Percentiles rank a stretch among this genome's conserved stretches.
These are phyloP conservation scores for Sextonia rubra DNA, from an alignment of 164 flowering plant species.

Conservation along the genomic window DNA sequence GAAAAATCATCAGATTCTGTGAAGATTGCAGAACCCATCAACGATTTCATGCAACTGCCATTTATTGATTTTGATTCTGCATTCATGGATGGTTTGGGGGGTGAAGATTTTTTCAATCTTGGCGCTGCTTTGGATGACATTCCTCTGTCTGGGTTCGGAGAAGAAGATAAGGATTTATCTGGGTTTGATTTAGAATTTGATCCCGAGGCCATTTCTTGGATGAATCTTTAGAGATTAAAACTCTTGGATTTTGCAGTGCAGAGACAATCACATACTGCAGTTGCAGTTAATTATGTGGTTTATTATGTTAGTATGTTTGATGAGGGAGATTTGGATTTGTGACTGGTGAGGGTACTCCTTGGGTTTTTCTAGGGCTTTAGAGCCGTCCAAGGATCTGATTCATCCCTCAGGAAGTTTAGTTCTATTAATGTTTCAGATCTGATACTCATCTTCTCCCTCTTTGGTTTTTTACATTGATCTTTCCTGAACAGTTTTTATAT, in stretches of 20 bases:
- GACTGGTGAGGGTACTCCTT: neutral
- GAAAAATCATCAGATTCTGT: neutral
- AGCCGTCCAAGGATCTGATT: slow-evolving; percentile 2
- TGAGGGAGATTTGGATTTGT: neutral
- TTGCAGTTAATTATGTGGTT: no score
- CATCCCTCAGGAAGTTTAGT: neutral
- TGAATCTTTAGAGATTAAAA: slow-evolving; percentile 50
- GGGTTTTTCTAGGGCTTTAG: slow-evolving; percentile 3
- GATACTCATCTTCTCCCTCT: no score
- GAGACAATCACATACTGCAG: slow-evolving; percentile 7
- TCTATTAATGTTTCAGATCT: no score
- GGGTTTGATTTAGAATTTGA: slow-evolving; percentile 32
- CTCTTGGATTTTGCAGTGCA: slow-evolving; percentile 64
- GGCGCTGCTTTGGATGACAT: slow-evolving; percentile 38
- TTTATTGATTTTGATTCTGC: slow-evolving; percentile 39
- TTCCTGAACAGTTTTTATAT: no score
- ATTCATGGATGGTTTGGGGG: slow-evolving; percentile 29
- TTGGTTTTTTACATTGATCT: no score
- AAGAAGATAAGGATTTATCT: slow-evolving; percentile 31
- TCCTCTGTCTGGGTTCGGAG: slow-evolving; percentile 34
- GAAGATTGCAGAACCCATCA: slow-evolving; percentile 5
- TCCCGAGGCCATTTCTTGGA: slow-evolving; percentile 35
- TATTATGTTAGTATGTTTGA: neutral
- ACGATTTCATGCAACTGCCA: slow-evolving; percentile 23
- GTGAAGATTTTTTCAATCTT: slow-evolving; percentile 21